phyloP scores from a whole-genome alignment of 306 rosid species.

The Cucumis sativus region Cucumber_9930_V3 NC_026656.2:1266001-1266500 shows the following conservation, averaged over 20 bases:
- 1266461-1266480: too few relatives aligned
- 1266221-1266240: neutral
- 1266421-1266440: too few relatives aligned
- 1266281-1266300: neutral
- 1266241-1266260: neutral
- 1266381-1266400: too few relatives aligned
- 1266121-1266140: constrained; percentile 25
- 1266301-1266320: neutral
- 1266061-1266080: constrained; percentile 1
- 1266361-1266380: too few relatives aligned
- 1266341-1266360: too few relatives aligned
- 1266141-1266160: neutral
- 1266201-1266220: neutral
- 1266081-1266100: constrained; percentile 12
- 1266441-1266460: too few relatives aligned
- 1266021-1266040: constrained; percentile 4
- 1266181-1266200: neutral
- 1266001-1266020: neutral
- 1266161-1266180: neutral
- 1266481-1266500: too few relatives aligned
- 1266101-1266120: constrained; percentile 13
- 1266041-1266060: neutral
- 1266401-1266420: too few relatives aligned
- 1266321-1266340: neutral
- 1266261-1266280: neutral